Conservation (phyloP, 768 basidiomycete genomes). For the Stropharia rugosoannulata region DNA sequence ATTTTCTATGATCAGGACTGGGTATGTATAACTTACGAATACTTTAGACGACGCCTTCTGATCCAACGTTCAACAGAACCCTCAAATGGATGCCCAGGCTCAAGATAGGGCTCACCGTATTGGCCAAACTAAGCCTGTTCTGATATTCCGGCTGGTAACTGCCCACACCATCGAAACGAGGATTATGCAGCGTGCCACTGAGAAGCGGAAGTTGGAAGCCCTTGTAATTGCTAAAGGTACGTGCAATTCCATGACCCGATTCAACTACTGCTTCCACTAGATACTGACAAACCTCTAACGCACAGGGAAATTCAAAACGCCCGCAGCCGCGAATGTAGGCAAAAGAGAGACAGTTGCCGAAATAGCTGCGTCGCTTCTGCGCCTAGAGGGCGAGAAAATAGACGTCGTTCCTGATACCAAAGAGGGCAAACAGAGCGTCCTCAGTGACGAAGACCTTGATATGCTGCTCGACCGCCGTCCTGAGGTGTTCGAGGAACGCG, state of each 20-base stretch:
- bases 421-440: slow-evolving; percentile 66
- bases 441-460: slow-evolving; percentile 81
- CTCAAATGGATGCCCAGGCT: slow-evolving; percentile 96
- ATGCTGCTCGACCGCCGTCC: slow-evolving; percentile 78
- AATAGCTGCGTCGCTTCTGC: slow-evolving; percentile 74
- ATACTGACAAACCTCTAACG: neutral
- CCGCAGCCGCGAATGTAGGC: slow-evolving; percentile 48
- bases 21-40: slow-evolving; percentile 41
- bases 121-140: slow-evolving; percentile 88
- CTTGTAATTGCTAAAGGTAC: slow-evolving; percentile 91
- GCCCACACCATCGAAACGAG: slow-evolving; percentile 90
- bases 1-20: slow-evolving; percentile 94
- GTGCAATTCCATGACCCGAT: slow-evolving; percentile 1
- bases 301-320: slow-evolving; percentile 83
- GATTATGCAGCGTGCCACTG: slow-evolving; percentile 84
- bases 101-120: slow-evolving; percentile 96
- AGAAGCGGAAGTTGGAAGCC: slow-evolving; percentile 90
- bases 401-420: slow-evolving; percentile 77
- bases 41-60: neutral
- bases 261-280: neutral
- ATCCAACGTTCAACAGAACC: slow-evolving; percentile 52
- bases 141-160: slow-evolving; percentile 85
- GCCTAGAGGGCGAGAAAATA: slow-evolving; percentile 87
- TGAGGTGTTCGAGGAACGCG: slow-evolving; percentile 69
- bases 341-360: slow-evolving; percentile 73